Evolutionary conservation across 768 basidiomycete species (phyloP), one percentile per base, ranked within the genome.

Genomic region (Russula sp.): DNA sequence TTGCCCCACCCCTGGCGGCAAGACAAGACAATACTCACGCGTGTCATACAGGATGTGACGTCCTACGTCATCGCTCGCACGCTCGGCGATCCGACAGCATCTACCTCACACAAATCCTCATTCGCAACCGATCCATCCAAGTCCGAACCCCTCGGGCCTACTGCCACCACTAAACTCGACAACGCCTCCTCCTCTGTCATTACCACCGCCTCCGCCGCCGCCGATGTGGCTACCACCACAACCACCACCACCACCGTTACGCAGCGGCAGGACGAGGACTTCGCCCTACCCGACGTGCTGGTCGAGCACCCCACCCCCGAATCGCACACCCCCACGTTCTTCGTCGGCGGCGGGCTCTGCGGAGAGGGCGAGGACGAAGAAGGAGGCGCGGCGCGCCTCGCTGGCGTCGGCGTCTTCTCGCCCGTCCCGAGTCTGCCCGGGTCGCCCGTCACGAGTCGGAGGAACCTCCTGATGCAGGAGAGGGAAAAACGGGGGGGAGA

Each of bases 51-150:
- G 90, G 90, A 93, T 72, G 83, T 92, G 59, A 78, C 84, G 2
- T 89, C 91, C 20, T 93, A 92, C 69, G 83, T 85, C 61, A 88
- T 93, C 70, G 91, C 88, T 13, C 85, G 90, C 62, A 91, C 89
- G 6, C 79, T 93, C 55, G 90, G 89, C 39, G 82, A 82, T 63
- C 84, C 85, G 56, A 86, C 85, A 71, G 87, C 88, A 0, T 86
- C 87, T 13, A 89, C 88, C 31, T 84, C 81, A 72, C 88, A 87
- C 67, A 79, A 78, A 64, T 59, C 63, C 13, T 66, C 57, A 18
- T 63, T 63, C 52, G 37, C 44, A 3, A 42, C 39, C 0, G 37
- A 49, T n/a, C 52, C 47, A 27, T 32, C 37, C 14, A 54, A 59
- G 6, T 35, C 57, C 9, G 37, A 48, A n/a, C 13, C 10, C n/a